Conservation (phyloP, 2,329 filamentous ascomycete species). For the Phyllosticta ampelicida region DNA sequence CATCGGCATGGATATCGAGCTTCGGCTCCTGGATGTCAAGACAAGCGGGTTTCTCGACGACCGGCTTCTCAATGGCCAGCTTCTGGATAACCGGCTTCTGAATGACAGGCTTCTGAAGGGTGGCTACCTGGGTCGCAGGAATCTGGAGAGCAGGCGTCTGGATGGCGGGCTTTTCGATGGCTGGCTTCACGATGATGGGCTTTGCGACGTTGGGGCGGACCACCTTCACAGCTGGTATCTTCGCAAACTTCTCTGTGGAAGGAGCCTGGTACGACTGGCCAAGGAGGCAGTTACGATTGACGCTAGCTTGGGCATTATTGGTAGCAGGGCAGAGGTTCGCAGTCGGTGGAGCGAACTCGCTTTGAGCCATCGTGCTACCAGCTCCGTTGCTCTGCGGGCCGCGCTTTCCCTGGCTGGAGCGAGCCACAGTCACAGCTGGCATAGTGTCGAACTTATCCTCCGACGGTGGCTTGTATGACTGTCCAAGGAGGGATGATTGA, state of each 20-base stretch:
- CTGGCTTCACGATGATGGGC: neutral
- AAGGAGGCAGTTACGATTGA: neutral
- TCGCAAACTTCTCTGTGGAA: conserved; percentile 4
- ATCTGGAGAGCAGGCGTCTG: neutral
- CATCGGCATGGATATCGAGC: too few species aligned
- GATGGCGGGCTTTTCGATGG: neutral
- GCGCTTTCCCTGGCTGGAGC: neutral
- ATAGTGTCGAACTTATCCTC: conserved; percentile 3
- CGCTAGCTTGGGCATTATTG: neutral
- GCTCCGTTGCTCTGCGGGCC: neutral
- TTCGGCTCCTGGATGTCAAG: too few species aligned
- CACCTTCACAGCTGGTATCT: conserved; percentile 1
- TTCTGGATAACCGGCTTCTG: too few species aligned
- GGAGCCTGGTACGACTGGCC: conserved; percentile 5
- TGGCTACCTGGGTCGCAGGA: too few species aligned
- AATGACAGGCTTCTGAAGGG: too few species aligned
- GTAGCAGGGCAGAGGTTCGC: neutral
- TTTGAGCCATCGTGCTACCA: neutral
- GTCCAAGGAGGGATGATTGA: conserved; percentile 4
- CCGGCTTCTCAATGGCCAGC: too few species aligned
- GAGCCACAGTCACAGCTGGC: neutral
- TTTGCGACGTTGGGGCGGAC: neutral
- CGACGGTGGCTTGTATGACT: conserved; percentile 4
- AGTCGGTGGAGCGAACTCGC: neutral
- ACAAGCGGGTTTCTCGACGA: too few species aligned